phyloP scores from a whole-genome alignment of 306 rosid species.

The Cajanus cajan region DNA sequence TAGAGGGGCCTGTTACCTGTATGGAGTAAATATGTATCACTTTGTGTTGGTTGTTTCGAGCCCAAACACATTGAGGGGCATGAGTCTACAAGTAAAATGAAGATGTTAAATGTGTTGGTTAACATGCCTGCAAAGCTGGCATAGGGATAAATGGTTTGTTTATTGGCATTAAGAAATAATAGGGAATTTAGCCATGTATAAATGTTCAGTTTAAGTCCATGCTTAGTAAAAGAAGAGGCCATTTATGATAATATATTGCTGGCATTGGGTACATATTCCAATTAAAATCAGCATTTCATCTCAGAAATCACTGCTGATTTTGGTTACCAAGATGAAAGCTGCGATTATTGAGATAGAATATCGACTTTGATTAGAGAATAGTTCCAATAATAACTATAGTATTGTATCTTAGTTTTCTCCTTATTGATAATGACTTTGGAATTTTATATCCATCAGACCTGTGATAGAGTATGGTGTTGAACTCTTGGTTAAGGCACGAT shows the following conservation, averaged over 20 bases:
- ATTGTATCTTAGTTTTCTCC: neutral
- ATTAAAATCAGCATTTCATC: too few relatives aligned
- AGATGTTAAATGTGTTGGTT: slow-evolving; percentile 1
- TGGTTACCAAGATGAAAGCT: neutral
- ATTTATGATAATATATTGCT: neutral
- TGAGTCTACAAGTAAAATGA: neutral
- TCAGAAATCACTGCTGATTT: neutral
- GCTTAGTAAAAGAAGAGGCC: neutral
- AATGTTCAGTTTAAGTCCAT: neutral
- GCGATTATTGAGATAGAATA: neutral
- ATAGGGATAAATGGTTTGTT: neutral
- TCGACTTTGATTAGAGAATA: neutral
- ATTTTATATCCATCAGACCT: neutral
- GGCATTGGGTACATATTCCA: neutral
- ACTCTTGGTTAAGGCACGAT: neutral
- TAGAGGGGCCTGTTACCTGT: neutral
- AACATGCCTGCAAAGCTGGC: neutral
- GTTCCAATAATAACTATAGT: neutral
- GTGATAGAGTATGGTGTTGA: neutral
- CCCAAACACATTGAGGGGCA: neutral
- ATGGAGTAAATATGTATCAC: neutral
- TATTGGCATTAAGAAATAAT: neutral
- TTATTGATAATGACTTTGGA: neutral
- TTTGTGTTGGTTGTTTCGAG: neutral
- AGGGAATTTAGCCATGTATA: neutral